Conservation (phyloP, 495 filamentous ascomycete genomes). For the Neurospora sp. region DNA sequence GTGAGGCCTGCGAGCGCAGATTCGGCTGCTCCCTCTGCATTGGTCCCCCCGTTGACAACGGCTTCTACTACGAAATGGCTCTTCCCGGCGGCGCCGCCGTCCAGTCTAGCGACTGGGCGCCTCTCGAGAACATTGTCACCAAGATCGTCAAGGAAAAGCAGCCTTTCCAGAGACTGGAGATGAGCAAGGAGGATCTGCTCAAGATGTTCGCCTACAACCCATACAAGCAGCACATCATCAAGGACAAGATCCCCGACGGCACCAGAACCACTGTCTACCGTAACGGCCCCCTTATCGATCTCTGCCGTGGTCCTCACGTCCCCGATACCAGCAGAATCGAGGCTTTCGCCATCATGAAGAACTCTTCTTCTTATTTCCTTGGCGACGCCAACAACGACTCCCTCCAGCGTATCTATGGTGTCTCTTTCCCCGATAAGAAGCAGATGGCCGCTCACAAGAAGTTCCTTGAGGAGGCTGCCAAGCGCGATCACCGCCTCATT, state of each 20-base stretch:
- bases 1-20: constrained; percentile 80
- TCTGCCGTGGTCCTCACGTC: constrained; percentile 62
- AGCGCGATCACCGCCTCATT: constrained; percentile 84
- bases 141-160: constrained; percentile 94
- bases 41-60: constrained; percentile 74
- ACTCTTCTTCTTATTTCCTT: constrained; percentile 93
- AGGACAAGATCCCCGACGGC: constrained; percentile 79
- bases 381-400: constrained; percentile 89
- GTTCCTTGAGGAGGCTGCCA: constrained; percentile 89
- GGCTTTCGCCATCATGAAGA: constrained; percentile 83
- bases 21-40: constrained; percentile 88
- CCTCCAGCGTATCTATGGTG: constrained; percentile 88
- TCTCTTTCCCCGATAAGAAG: constrained; percentile 97
- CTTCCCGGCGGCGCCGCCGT: constrained; percentile 68
- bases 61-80: constrained; percentile 98
- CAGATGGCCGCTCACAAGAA: constrained; percentile 79
- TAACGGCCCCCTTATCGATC: constrained; percentile 43
- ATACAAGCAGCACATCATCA: constrained; percentile 85
- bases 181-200: constrained; percentile 79
- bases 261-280: constrained; percentile 90
- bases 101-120: constrained; percentile 61
- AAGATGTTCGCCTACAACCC: constrained; percentile 92
- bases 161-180: constrained; percentile 77
- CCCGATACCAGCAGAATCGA: constrained; percentile 88
- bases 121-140: constrained; percentile 62